Evolutionary conservation across 2,329 filamentous ascomycete genomes (phyloP).

Genomic region (Penicillium sp.): DNA sequence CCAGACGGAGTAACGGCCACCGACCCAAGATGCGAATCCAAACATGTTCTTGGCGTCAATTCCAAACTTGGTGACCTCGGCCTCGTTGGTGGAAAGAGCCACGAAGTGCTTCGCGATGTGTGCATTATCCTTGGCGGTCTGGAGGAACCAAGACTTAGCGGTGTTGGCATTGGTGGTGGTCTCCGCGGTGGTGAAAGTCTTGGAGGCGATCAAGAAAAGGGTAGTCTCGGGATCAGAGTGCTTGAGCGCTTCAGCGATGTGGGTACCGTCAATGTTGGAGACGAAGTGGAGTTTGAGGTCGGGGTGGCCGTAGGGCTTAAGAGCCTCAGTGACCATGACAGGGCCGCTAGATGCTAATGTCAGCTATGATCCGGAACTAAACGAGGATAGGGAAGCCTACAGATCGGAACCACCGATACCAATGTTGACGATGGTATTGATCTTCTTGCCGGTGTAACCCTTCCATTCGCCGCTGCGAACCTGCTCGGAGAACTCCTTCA

Average conservation of each 20-base stretch:
- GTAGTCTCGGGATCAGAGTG: constrained; percentile 92
- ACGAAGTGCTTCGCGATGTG: constrained; percentile 97
- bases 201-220: constrained; percentile 97
- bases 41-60: constrained; percentile 99
- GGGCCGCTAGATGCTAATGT: constrained; percentile 62
- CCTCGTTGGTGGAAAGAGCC: constrained; percentile 91
- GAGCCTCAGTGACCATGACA: constrained; percentile 97
- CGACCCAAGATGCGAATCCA: constrained; percentile 97
- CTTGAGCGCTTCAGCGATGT: constrained; percentile 89
- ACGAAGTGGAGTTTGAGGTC: constrained; percentile 94
- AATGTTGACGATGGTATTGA: constrained; percentile 94
- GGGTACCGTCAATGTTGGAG: constrained; percentile 98
- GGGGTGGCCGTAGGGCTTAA: constrained; percentile 87
- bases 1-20: constrained; percentile 98
- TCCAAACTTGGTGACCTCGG: constrained; percentile 95
- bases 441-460: constrained; percentile 94
- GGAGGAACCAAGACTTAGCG: constrained; percentile 94
- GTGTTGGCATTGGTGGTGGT: constrained; percentile 96
- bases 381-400: constrained; percentile 54
- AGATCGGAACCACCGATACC: constrained; percentile 98
- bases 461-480: constrained; percentile 94
- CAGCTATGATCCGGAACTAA: constrained; percentile 12
- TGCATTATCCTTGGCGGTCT: constrained; percentile 68
- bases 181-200: constrained; percentile 99
- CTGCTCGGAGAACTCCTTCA: constrained; percentile 97